phyloP scores from a whole-genome alignment of 306 rosid species.

The Vicia faba region DNA sequence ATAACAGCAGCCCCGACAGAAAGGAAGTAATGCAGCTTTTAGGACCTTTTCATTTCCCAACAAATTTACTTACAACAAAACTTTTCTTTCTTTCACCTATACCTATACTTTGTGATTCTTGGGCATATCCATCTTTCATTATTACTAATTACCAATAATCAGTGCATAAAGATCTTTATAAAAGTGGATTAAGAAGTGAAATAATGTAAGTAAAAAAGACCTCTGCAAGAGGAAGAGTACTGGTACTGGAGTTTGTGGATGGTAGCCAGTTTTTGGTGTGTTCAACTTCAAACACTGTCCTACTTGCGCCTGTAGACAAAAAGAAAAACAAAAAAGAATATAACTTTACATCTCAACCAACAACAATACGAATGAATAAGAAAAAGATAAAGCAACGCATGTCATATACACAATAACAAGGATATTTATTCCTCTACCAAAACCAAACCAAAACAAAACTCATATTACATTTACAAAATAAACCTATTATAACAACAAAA shows the following conservation, averaged over 20 bases:
- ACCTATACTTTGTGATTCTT: not conserved
- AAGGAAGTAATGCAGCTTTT: constrained; percentile 94
- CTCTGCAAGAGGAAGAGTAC: constrained; percentile 65
- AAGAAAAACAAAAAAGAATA: constrained; percentile 63
- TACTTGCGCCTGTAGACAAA: constrained; percentile 63
- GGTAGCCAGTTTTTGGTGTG: constrained; percentile 77
- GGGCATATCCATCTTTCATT: no score
- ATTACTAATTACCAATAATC: constrained; percentile 29
- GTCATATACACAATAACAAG: not conserved
- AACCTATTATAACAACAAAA: no score
- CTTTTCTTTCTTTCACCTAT: constrained; percentile 55
- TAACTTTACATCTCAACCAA: constrained; percentile 55
- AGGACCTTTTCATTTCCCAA: constrained; percentile 86
- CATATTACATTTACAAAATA: not conserved
- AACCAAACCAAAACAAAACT: constrained; percentile 16
- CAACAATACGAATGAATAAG: constrained; percentile 49
- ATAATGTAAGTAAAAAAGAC: constrained; percentile 41
- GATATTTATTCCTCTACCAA: constrained; percentile 35
- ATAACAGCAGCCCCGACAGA: constrained; percentile 85
- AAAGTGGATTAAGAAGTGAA: not conserved
- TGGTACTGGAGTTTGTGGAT: constrained; percentile 55
- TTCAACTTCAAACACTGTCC: constrained; percentile 71
- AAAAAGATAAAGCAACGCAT: constrained; percentile 5
- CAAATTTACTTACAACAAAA: constrained; percentile 40
- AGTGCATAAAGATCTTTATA: constrained; percentile 15